Evolutionary conservation across 441 rosid genomes (phyloP), one percentile per base, ranked within the genome.

Genomic region (Adansonia grandidieri): DNA sequence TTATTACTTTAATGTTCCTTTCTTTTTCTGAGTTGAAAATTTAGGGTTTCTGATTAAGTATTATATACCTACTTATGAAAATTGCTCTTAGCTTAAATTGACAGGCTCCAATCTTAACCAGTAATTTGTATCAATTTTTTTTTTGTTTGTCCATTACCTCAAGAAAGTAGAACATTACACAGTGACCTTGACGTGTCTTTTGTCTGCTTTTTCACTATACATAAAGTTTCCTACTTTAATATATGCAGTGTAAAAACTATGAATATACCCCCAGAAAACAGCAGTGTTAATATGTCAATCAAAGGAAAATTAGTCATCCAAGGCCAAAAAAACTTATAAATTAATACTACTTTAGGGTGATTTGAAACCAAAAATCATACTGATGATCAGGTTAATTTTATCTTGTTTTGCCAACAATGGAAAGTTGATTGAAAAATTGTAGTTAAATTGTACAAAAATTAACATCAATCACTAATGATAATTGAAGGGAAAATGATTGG

Each of bases 231-330:
- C 67, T 62, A 15, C 74, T 70, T 70, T 70, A 53, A 24, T 24
- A 9, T 70, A 17, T 40, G 57, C 66, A 61, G 68, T 53, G 42
- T 19, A 42, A 45, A 60, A 44, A 66, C 66, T 71, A 54, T 28
- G 70, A 65, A 66, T 72, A 50, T 58, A 9, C 8, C 74, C 74
- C 54, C 73, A 72, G 61, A 71, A 71, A 28, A 53, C 48, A 71
- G 6, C 50, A 60, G 65, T 73, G 70, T 77, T 67, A 60, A 51
- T 4, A 9, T 66, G 78, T 51, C 61, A 77, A 73, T 77, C 65
- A 73, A 60, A 77, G 51, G 70, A 24, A 20, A 13, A 47, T 72
- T 8, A 9, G 28, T 64, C 47, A 44, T 61, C 15, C 44, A 64
- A 11, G 53, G 76, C 73, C 50, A 24, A 37, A 56, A 53, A 71